Base-by-base conservation (phyloP, 148 eudicot species). In the Vaccinium darrowii region DNA sequence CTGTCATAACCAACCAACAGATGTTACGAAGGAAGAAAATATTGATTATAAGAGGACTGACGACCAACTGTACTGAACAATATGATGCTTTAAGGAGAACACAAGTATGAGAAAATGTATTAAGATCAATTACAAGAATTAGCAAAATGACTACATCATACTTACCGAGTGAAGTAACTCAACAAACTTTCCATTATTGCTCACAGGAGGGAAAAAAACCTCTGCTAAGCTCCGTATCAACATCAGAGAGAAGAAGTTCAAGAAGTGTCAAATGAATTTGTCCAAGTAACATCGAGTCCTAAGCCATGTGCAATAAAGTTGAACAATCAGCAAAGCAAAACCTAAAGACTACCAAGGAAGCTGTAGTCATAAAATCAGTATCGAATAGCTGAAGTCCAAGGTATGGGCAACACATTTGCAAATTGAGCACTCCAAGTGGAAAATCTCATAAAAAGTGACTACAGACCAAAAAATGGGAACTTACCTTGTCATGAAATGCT, bases 221-320 rank as follows among this genome's bases (percentile, higher is more conserved):
- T 82, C 84, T 83, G 76, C 86, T 84, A 71, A 94, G 88, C 91
- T 95, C 96, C 86, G 77, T 87, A 67, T 94, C 91, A 85, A 93
- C 82, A 88, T 94, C 99, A 78, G 92, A 89, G 71, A 97, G 88
- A 87, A 97, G 92, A 87, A 88, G 87, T 78, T 78, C 88, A 76
- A 97, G 90, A 83, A 97, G 94, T 85, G 94, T 86, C 81, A 95
- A 49, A 78, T 97, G 97, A 84, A 93, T 80, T 91, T 91, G 92
- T 56, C 96, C 98, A 76, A 97, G 90, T 63, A 97, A 88, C 89
- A 91, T 83, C 14, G 99, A 95, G 49, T 94, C 94, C 99, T 97
- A 91, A 78, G 78, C 76, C 83, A 87, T 18, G 30, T 82, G 19
- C n/a, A 81, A 57, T 25, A 11, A 75, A 80, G 58, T 53, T 25